Base-by-base conservation (phyloP, 169 alveolate genomes). In the Plasmodium gonderi region DNA sequence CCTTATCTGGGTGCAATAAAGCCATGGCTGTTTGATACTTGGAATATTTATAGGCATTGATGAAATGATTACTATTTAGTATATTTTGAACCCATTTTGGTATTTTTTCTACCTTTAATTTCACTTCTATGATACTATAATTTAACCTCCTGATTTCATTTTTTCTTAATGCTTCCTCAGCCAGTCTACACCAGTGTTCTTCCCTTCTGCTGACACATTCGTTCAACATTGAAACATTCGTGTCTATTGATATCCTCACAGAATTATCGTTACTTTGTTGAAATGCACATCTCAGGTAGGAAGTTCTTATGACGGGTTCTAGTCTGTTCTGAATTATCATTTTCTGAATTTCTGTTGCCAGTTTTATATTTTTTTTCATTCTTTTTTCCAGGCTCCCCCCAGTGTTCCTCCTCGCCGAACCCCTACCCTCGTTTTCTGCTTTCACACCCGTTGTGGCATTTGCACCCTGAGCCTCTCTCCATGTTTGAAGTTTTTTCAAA, bases 1-100 rank as follows among this genome's bases (percentile, higher is more conserved):
- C 92, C 76, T 72, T 89, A n/a, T 95, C 95, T 29, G 92, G 20
- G 64, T 95, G 97, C 76, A 95, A 69, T 74, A 95, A 78, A 14
- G 97, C 95, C 97, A 95, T 95, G 17, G 96, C 97, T 67, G 95
- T 95, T 76, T 95, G 97, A 78, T 93, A 95, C 65, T 95, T 95
- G 14, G 95, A 91, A 77, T 93, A 95, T 36, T 95, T 95, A 76
- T 95, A 95, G 17, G 92, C 95, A 33, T 93, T 92, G 14, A 94
- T 95, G 0, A 94, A 94, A 76, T 90, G 83, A n/a, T 95, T 93
- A 20, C 80, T 90, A 49, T 82, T 83, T 54, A 95, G 67, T 75
- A 95, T 89, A 33, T 80, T 69, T 67, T 90, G 65, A n/a, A 95
- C 91, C 97, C 97, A 95, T 40, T 69, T 49, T 7, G 97, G 97